phyloP scores from a whole-genome alignment of 495 filamentous ascomycete genomes.

The Paragyromitra xinjiangensis region DNA sequence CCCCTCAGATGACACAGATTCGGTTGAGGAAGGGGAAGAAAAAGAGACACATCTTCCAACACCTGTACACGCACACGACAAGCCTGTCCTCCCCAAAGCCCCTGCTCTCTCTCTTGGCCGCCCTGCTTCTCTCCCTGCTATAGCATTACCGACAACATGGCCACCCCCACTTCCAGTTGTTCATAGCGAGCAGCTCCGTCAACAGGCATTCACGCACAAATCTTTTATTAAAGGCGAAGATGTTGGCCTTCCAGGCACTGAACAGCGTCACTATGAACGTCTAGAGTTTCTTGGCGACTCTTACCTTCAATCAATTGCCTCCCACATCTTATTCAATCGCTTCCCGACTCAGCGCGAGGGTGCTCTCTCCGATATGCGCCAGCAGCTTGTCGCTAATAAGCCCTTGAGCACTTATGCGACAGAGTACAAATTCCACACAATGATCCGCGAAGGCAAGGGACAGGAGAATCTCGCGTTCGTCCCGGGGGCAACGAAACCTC shows the following conservation, averaged over 20 bases:
- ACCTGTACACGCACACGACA: not conserved
- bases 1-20: not conserved
- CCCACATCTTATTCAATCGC: conserved; percentile 63
- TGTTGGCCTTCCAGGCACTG: conserved; percentile 36
- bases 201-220: conserved; percentile 55
- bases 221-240: conserved; percentile 55
- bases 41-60: not conserved
- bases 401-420: conserved; percentile 51
- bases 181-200: conserved; percentile 35
- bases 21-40: conserved; percentile 13
- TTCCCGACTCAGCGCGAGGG: conserved; percentile 54
- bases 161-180: conserved; percentile 54
- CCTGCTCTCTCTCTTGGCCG: conserved; percentile 13
- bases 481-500: not conserved
- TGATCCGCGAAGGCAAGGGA: conserved; percentile 44
- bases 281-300: conserved; percentile 72
- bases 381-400: conserved; percentile 55
- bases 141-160: conserved; percentile 24
- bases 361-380: conserved; percentile 55
- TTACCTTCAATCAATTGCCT: conserved; percentile 69
- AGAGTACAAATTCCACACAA: conserved; percentile 51
- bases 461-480: conserved; percentile 43
- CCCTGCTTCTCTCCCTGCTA: conserved; percentile 1
- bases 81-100: conserved; percentile 14
- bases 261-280: conserved; percentile 61